Conservation (phyloP, 176 grass and related monocot species). For the Triticum turgidum region DNA sequence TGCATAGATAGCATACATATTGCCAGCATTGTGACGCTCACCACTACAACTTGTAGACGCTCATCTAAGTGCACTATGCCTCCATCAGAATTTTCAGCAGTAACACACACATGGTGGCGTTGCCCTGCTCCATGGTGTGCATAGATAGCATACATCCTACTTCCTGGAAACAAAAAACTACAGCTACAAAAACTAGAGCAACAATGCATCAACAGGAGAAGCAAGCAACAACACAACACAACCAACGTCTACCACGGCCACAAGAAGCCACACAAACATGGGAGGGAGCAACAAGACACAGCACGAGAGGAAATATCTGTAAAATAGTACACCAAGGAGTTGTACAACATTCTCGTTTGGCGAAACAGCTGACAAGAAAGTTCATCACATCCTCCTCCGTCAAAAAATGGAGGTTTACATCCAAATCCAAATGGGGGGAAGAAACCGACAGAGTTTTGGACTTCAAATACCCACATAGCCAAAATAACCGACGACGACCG, state of each 20-base stretch:
- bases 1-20: too few relatives aligned
- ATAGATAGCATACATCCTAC: too few relatives aligned
- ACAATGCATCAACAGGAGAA: not conserved
- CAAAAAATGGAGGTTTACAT: conserved; percentile 54
- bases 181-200: not conserved
- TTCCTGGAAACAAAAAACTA: too few relatives aligned
- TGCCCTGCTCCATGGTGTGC: too few relatives aligned
- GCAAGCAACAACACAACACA: not conserved
- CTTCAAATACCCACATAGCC: not conserved
- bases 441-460: not conserved
- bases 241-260: not conserved
- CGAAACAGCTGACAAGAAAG: conserved; percentile 8
- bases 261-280: too few relatives aligned
- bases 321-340: not conserved
- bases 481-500: not conserved
- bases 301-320: not conserved
- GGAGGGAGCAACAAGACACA: not conserved
- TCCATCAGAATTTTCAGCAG: too few relatives aligned
- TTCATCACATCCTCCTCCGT: conserved; percentile 46
- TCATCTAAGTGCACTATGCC: too few relatives aligned
- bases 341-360: not conserved
- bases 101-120: too few relatives aligned
- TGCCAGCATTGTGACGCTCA: too few relatives aligned
- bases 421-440: conserved; percentile 11
- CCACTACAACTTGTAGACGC: too few relatives aligned